Conservation (phyloP, 345 rosid genomes). For the Populus tremula region DNA sequence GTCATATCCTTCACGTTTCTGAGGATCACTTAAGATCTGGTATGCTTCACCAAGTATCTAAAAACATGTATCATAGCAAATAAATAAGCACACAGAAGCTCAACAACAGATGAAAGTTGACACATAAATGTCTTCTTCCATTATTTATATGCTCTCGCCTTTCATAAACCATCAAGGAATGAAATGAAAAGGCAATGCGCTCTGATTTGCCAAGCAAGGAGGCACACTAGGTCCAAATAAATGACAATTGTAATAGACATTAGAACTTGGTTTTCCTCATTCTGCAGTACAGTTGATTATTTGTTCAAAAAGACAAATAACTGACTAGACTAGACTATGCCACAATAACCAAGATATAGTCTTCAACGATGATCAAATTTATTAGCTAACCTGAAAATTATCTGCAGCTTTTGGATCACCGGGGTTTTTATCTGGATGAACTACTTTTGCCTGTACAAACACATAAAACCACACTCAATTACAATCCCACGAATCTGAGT, state of each 20-base stretch:
- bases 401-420: slow-evolving; percentile 84
- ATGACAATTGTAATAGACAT: neutral
- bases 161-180: neutral
- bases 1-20: slow-evolving; percentile 81
- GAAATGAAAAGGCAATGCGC: neutral
- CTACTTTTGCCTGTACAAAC: slow-evolving; percentile 66
- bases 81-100: neutral
- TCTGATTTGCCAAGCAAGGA: neutral
- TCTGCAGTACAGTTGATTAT: neutral
- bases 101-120: neutral
- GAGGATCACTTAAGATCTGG: slow-evolving; percentile 87
- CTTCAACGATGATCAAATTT: neutral
- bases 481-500: neutral
- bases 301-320: neutral
- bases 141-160: neutral
- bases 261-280: neutral
- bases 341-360: neutral
- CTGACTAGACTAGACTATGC: neutral
- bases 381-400: slow-evolving; percentile 71
- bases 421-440: slow-evolving; percentile 96
- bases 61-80: slow-evolving; percentile 18
- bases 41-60: slow-evolving; percentile 95
- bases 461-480: neutral
- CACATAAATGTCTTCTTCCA: neutral
- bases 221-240: neutral